Base-by-base conservation (phyloP, 345 rosid species). In the Euphorbia tirucalli region DNA sequence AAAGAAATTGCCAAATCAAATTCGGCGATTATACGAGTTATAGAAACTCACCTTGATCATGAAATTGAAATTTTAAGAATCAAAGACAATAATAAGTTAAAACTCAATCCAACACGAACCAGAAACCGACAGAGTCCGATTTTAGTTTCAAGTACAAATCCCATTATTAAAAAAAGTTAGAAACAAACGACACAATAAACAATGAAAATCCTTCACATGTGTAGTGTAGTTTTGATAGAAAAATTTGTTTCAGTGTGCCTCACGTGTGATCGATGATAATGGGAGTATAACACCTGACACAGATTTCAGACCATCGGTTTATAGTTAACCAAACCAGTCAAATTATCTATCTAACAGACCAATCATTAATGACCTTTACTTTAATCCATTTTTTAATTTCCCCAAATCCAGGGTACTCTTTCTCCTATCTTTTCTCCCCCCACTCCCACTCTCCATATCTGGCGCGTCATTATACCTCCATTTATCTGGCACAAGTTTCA, bases 191-290 rank as follows among this genome's bases (percentile, higher is more conserved):
- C 65, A 61, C 19, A 32, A 9, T 9, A 35, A 35, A 35, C 39
- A 35, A 35, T 35, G 39, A 35, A 35, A 35, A 35, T 35, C 39
- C 39, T 32, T 59, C 15, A 27, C 19, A 56, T 25, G 61, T 56
- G 39, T 35, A 35, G 39, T 35, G 39, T 35, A 11, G 15, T 3
- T 18, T 0, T n/a, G n/a, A n/a, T n/a, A n/a, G 19, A 37, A 62
- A 41, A 24, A 41, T 10, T 46, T 22, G 60, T 4, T 13, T 11
- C 69, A 55, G 82, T 81, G 86, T 19, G 70, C 44, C 77, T 81
- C 86, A 84, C 81, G 83, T 84, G 88, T 77, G 75, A 71, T 61
- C 24, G 37, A 48, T 71, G 54, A n/a, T n/a, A n/a, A n/a, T n/a
- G n/a, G n/a, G n/a, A 68, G 71, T 65, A 74, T 57, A 41, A 74